Evolutionary conservation across 2,329 filamentous ascomycete genomes (phyloP).

Genomic region (Pochonia chlamydosporia): DNA sequence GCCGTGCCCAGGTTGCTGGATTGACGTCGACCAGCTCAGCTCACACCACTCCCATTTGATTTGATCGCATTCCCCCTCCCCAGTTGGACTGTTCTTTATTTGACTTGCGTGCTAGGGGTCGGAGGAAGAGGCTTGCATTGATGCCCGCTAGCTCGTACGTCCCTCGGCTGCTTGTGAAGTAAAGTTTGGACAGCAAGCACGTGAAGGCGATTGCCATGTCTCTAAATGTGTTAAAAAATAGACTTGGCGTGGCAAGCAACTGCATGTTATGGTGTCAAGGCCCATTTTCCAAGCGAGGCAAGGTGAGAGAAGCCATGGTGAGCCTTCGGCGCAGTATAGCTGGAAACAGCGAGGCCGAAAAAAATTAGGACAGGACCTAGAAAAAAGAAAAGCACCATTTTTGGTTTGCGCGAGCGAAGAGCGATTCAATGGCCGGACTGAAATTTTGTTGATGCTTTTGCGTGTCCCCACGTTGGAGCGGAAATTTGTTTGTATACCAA

Average conservation of each 20-base stretch:
- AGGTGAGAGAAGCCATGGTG: neutral
- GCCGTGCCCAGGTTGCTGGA: too few relatives aligned
- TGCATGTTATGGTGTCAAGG: too few relatives aligned
- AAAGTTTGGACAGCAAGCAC: slow-evolving; percentile 1
- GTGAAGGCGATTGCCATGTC: slow-evolving; percentile 6
- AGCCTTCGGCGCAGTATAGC: too few relatives aligned
- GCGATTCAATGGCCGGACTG: neutral
- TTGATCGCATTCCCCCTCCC: too few relatives aligned
- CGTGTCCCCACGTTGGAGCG: neutral
- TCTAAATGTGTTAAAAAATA: neutral
- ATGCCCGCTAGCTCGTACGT: slow-evolving; percentile 7
- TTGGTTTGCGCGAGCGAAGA: neutral
- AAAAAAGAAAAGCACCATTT: too few relatives aligned
- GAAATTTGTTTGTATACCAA: too few relatives aligned
- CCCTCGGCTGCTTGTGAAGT: slow-evolving; percentile 15
- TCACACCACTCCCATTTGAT: too few relatives aligned
- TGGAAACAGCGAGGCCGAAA: too few relatives aligned
- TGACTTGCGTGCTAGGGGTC: neutral
- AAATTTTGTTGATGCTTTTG: neutral
- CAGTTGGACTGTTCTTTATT: too few relatives aligned
- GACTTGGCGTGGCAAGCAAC: neutral
- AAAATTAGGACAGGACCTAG: too few relatives aligned
- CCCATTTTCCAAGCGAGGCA: neutral
- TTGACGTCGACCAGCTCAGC: too few relatives aligned
- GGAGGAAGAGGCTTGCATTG: slow-evolving; percentile 4